Percentiles rank a stretch among this genome's conserved stretches.
These are phyloP conservation scores for Gynochthodes officinalis DNA, from an alignment of 257 asterid species.

Conservation along the genomic window DNA sequence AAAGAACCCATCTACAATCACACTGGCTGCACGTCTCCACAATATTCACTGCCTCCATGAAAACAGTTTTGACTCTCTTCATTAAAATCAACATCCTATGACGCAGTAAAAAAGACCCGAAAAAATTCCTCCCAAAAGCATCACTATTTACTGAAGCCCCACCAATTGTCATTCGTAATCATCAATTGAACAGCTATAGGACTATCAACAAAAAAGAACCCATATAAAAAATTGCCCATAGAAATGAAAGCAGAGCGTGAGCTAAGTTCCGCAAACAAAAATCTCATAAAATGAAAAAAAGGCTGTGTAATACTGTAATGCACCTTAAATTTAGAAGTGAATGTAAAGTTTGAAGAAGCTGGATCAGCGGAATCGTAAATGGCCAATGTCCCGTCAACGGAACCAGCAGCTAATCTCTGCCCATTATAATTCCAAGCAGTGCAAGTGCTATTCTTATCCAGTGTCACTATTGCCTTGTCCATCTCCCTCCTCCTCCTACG, in stretches of 20 bases:
- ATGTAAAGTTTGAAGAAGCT: constrained; percentile 53
- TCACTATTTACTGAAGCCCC: neutral
- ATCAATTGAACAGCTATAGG: neutral
- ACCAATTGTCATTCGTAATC: too few relatives aligned
- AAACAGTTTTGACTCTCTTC: neutral
- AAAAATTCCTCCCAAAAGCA: neutral
- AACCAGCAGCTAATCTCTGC: constrained; percentile 71
- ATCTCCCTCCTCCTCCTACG: constrained; percentile 15
- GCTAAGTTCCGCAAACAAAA: neutral
- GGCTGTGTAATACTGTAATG: neutral
- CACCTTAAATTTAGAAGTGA: constrained; percentile 59
- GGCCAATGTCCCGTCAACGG: constrained; percentile 50
- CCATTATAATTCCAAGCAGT: constrained; percentile 84
- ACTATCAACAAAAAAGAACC: neutral
- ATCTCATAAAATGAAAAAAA: neutral
- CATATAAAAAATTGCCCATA: neutral
- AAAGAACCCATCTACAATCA: neutral
- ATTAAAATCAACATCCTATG: neutral
- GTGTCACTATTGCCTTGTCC: constrained; percentile 53
- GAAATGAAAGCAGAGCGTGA: neutral
- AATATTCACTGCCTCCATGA: neutral
- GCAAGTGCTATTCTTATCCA: constrained; percentile 63
- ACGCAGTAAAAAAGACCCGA: neutral
- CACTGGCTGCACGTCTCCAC: neutral
- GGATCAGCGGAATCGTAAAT: constrained; percentile 62